A percentile compares a stretch with the other conserved stretches of the same genome.
Evolutionary conservation across 73 alveolate genomes (phyloP).

Genomic region (Paraurostyla sp.): DNA sequence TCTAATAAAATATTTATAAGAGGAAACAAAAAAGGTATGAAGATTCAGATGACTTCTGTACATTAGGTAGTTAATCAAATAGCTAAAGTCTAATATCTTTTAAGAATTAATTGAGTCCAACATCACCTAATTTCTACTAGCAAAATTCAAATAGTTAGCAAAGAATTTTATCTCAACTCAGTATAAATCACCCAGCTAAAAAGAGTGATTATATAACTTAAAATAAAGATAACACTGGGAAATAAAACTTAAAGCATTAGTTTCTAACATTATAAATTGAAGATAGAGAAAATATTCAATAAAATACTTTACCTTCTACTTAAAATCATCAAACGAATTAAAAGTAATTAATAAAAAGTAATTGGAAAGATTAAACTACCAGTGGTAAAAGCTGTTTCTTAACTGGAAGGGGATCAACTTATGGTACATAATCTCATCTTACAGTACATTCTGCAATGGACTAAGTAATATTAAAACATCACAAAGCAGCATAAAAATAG

Average conservation of each 20-base stretch:
- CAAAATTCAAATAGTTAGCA: background rate
- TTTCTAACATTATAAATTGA: background rate
- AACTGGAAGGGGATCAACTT: slow-evolving; percentile 19
- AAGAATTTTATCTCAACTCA: too few relatives aligned
- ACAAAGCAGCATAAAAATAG: slow-evolving; percentile 21
- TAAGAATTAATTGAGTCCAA: background rate
- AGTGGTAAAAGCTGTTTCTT: slow-evolving; percentile 9
- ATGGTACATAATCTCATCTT: slow-evolving; percentile 15
- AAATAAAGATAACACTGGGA: too few relatives aligned
- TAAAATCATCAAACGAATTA: background rate
- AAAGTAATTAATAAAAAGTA: background rate
- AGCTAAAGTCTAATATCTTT: slow-evolving; percentile 15
- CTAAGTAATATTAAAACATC: slow-evolving; percentile 19
- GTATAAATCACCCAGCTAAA: too few relatives aligned
- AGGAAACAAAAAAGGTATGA: background rate
- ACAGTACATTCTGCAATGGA: slow-evolving; percentile 42
- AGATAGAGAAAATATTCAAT: background rate
- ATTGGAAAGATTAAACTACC: slow-evolving; percentile 19
- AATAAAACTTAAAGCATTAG: background rate
- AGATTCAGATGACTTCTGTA: slow-evolving; percentile 6
- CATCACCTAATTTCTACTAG: background rate
- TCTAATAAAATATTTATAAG: background rate
- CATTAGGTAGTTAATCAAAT: background rate
- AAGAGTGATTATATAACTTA: background rate
- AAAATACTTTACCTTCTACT: background rate